Evolutionary conservation across 2,329 filamentous ascomycete genomes (phyloP).

Genomic region (Fusarium sp.): DNA sequence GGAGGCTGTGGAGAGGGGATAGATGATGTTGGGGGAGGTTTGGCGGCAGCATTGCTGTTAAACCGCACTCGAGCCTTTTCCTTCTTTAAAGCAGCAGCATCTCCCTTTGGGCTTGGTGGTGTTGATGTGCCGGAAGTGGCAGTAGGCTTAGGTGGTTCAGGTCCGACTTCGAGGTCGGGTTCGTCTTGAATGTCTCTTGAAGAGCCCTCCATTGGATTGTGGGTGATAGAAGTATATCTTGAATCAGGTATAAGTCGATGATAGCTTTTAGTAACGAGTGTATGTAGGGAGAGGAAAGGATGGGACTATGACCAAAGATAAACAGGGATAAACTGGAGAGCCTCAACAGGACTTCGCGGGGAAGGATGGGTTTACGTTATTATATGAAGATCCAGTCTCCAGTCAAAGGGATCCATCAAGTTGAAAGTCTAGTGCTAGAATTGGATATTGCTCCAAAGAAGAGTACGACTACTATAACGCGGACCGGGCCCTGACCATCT

Average conservation of each 20-base stretch:
- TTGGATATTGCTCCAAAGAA: background rate
- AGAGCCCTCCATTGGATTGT: constrained; percentile 35
- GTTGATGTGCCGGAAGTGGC: constrained; percentile 5
- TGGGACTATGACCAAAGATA: constrained; percentile 18
- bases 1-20: constrained; percentile 13
- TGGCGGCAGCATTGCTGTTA: constrained; percentile 57
- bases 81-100: constrained; percentile 44
- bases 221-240: background rate
- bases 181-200: constrained; percentile 37
- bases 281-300: constrained; percentile 15
- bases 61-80: constrained; percentile 62
- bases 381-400: constrained; percentile 24
- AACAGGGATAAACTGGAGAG: constrained; percentile 25
- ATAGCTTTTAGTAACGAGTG: constrained; percentile 21
- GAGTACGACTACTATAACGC: constrained; percentile 21
- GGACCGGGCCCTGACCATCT: constrained; percentile 22
- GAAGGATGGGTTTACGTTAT: constrained; percentile 29
- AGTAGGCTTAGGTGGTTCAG: constrained; percentile 11
- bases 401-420: constrained; percentile 13
- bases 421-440: background rate
- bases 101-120: constrained; percentile 21
- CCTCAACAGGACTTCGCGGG: constrained; percentile 16
- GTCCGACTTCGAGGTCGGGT: constrained; percentile 35
- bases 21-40: constrained; percentile 37
- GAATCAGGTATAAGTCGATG: background rate